Conservation (phyloP, 805 yeast species). For the Zygoascus ofunaensis region DNA sequence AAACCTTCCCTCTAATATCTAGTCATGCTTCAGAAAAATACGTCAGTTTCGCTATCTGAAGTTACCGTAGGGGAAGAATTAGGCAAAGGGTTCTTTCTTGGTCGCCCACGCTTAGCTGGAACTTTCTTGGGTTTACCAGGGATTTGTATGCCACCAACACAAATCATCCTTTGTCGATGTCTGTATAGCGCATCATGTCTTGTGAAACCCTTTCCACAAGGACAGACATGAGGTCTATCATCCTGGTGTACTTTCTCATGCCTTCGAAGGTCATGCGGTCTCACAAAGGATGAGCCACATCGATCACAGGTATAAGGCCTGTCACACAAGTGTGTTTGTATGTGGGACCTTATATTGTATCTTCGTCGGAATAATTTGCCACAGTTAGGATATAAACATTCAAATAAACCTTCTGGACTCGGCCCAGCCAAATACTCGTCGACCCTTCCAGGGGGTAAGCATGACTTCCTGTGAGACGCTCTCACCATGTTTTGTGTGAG, state of each 20-base stretch:
- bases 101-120: slow-evolving; percentile 32
- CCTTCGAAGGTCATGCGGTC: slow-evolving; percentile 89
- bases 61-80: neutral
- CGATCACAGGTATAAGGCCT: slow-evolving; percentile 74
- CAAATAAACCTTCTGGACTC: slow-evolving; percentile 56
- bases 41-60: neutral
- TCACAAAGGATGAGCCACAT: slow-evolving; percentile 80
- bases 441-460: slow-evolving; percentile 81
- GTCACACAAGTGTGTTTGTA: slow-evolving; percentile 92
- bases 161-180: slow-evolving; percentile 71
- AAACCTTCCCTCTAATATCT: neutral
- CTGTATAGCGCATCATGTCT: slow-evolving; percentile 81
- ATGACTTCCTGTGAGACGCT: slow-evolving; percentile 38
- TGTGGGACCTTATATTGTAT: slow-evolving; percentile 89
- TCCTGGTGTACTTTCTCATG: slow-evolving; percentile 82
- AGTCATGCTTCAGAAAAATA: no score
- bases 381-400: slow-evolving; percentile 70
- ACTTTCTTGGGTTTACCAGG: slow-evolving; percentile 25
- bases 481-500: slow-evolving; percentile 24
- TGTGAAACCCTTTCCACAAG: slow-evolving; percentile 90
- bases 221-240: slow-evolving; percentile 58
- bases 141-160: slow-evolving; percentile 57
- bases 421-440: slow-evolving; percentile 81
- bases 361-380: slow-evolving; percentile 78
- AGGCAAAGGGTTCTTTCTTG: slow-evolving; percentile 21